These are phyloP conservation scores for Fraxinus cuspidata DNA, from an alignment of 257 asterid genomes.

Conservation along the genomic window DNA sequence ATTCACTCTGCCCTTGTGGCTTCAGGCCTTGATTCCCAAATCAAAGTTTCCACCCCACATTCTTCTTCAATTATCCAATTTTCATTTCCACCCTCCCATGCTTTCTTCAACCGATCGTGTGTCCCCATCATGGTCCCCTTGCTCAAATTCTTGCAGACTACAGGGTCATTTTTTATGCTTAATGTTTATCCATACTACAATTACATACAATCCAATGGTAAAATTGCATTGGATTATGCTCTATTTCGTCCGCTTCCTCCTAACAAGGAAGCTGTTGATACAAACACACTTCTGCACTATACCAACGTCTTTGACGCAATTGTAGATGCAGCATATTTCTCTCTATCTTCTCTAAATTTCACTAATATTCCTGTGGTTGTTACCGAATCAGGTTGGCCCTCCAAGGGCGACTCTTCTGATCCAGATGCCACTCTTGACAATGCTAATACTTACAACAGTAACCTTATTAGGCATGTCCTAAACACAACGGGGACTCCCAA, in stretches of 20 bases:
- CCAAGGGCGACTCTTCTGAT: conserved; percentile 75
- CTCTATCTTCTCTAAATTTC: conserved; percentile 79
- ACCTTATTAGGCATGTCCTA: conserved; percentile 68
- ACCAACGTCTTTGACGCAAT: conserved; percentile 92
- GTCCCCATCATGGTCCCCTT: conserved; percentile 56
- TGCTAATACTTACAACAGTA: conserved; percentile 87
- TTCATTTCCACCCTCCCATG: conserved; percentile 73
- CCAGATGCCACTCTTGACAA: conserved; percentile 79
- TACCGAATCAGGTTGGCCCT: conserved; percentile 97
- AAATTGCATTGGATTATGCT: conserved; percentile 56
- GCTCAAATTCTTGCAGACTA: conserved; percentile 54
- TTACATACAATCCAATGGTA: conserved; percentile 50
- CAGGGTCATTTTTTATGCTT: conserved; percentile 56
- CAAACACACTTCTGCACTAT: conserved; percentile 86
- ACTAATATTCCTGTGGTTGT: conserved; percentile 68
- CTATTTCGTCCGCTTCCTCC: conserved; percentile 84
- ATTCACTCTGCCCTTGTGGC: conserved; percentile 69
- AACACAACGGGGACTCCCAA: conserved; percentile 93
- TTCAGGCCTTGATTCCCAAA: conserved; percentile 49
- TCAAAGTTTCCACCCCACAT: conserved; percentile 66
- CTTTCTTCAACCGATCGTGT: conserved; percentile 60
- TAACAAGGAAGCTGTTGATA: conserved; percentile 85
- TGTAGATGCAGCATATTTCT: conserved; percentile 85
- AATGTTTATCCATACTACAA: conserved; percentile 64
- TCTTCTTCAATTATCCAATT: conserved; percentile 60